Conservation (phyloP, 345 rosid genomes). For the Eucalyptus globulus region DNA sequence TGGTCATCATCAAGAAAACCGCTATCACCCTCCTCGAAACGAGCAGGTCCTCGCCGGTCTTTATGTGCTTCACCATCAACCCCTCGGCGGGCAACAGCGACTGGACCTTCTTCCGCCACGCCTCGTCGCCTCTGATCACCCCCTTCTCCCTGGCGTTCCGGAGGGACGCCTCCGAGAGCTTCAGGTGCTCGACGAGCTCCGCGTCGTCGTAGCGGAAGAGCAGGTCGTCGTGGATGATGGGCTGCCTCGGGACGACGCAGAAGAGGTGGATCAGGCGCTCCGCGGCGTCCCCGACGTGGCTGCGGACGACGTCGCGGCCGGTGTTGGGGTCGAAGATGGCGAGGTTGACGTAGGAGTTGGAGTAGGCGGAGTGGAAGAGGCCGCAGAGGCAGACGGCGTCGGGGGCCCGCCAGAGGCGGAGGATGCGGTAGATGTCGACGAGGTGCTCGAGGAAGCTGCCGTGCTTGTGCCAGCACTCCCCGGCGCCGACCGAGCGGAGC, state of each 20-base stretch:
- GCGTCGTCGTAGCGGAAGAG: constrained; percentile 58
- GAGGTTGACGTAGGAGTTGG: constrained; percentile 84
- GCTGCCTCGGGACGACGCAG: constrained; percentile 75
- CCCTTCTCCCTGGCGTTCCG: constrained; percentile 55
- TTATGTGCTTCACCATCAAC: constrained; percentile 53
- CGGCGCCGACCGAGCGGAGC: constrained; percentile 83
- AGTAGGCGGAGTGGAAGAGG: constrained; percentile 91
- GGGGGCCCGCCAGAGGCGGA: constrained; percentile 73
- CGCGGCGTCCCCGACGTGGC: constrained; percentile 72
- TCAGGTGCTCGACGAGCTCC: constrained; percentile 64
- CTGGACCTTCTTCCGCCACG: constrained; percentile 73
- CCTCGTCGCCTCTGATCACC: constrained; percentile 38
- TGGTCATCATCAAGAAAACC: constrained; percentile 58
- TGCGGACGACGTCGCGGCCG: constrained; percentile 72
- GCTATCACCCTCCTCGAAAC: constrained; percentile 67
- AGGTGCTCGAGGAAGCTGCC: constrained; percentile 89
- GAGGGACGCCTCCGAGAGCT: constrained; percentile 37
- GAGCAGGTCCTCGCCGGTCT: constrained; percentile 58
- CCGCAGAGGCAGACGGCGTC: constrained; percentile 85
- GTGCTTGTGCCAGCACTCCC: constrained; percentile 99
- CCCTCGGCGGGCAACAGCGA: constrained; percentile 51
- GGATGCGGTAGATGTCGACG: constrained; percentile 69
- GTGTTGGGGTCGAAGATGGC: constrained; percentile 85
- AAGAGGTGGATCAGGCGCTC: constrained; percentile 82
- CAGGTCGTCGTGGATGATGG: constrained; percentile 75